phyloP scores from a whole-genome alignment of 2,329 filamentous ascomycete species.

The Cladosporium sp. region DNA sequence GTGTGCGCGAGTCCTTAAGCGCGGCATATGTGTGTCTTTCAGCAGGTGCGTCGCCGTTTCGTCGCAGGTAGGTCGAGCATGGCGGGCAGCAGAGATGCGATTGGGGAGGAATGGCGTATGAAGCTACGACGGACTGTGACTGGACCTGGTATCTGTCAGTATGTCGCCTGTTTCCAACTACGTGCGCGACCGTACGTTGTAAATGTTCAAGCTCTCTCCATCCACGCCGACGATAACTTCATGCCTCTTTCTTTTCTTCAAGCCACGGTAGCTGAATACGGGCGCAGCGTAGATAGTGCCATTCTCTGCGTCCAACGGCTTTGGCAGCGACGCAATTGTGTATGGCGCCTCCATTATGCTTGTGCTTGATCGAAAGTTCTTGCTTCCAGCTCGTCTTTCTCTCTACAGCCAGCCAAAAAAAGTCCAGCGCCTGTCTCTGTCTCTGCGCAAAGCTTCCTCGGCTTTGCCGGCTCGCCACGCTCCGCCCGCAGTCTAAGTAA shows the following conservation, averaged over 20 bases:
- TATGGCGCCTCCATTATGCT: constrained; percentile 36
- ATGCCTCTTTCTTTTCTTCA: constrained; percentile 62
- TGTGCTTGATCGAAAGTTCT: not conserved
- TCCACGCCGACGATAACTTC: constrained; percentile 61
- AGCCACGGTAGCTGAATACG: constrained; percentile 56
- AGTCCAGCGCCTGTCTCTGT: not conserved
- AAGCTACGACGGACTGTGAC: constrained; percentile 60
- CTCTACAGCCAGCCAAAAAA: constrained; percentile 10
- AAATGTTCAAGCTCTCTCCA: constrained; percentile 62
- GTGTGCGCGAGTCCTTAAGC: constrained; percentile 46
- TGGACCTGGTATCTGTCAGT: constrained; percentile 50
- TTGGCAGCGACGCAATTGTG: constrained; percentile 46
- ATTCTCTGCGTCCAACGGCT: constrained; percentile 42
- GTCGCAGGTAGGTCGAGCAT: constrained; percentile 58
- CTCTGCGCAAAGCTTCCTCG: not conserved
- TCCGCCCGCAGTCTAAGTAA: not conserved
- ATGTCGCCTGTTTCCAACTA: not conserved
- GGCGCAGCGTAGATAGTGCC: constrained; percentile 44
- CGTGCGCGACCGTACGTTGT: constrained; percentile 53
- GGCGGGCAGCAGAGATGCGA: constrained; percentile 58
- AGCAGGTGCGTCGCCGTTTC: constrained; percentile 43
- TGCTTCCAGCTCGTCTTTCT: constrained; percentile 12
- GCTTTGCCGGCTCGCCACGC: not conserved
- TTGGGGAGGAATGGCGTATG: constrained; percentile 62
- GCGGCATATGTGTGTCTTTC: constrained; percentile 60